phyloP scores from a whole-genome alignment of 1,139 yeast species.

The Debaryomyces sp. region DNA sequence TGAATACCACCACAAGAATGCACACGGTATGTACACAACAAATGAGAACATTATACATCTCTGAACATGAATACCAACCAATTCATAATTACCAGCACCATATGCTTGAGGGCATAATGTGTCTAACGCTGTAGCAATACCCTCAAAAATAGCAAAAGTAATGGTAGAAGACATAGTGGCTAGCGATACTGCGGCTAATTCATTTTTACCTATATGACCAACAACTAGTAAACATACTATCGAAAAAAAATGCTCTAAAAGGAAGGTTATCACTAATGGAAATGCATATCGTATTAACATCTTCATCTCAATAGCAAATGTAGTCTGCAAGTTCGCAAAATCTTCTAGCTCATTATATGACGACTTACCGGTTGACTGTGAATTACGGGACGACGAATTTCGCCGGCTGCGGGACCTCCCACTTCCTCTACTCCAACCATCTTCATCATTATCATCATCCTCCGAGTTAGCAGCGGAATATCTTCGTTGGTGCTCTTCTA shows the following conservation, averaged over 20 bases:
- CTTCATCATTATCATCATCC: constrained; percentile 26
- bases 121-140: constrained; percentile 84
- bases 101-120: constrained; percentile 86
- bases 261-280: constrained; percentile 70
- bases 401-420: not conserved
- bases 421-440: constrained; percentile 19
- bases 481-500: constrained; percentile 68
- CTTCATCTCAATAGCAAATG: constrained; percentile 45
- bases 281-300: constrained; percentile 57
- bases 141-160: constrained; percentile 82
- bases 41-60: constrained; percentile 63
- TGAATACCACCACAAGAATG: constrained; percentile 67
- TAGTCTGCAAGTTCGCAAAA: constrained; percentile 48
- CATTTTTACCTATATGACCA: constrained; percentile 71
- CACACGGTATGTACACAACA: constrained; percentile 61
- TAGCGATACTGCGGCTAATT: constrained; percentile 79
- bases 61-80: constrained; percentile 67
- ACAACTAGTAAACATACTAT: constrained; percentile 72
- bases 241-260: constrained; percentile 72
- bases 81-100: constrained; percentile 65
- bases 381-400: constrained; percentile 10
- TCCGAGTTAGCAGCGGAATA: constrained; percentile 40
- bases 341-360: constrained; percentile 33
- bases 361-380: constrained; percentile 6
- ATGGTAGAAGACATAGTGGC: constrained; percentile 90